These are phyloP conservation scores for Davidsoniella neocaledoniae DNA, from an alignment of 2,329 filamentous ascomycete species.

Conservation along the genomic window DNA sequence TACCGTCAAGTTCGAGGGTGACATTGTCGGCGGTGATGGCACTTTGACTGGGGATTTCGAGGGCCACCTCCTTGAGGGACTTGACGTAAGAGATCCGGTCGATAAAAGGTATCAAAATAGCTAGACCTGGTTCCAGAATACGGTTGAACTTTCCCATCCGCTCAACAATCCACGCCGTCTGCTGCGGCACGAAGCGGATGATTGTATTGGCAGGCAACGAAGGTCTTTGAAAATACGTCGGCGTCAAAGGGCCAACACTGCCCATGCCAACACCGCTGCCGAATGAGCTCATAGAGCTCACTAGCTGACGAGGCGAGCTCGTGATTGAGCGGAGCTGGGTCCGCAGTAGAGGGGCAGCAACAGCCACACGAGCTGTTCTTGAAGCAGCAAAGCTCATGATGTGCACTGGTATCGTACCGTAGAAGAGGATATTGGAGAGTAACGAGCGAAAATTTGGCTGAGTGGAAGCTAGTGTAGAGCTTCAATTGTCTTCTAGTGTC, in stretches of 20 bases:
- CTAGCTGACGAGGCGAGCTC: slow-evolving; percentile 19
- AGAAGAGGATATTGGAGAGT: too few relatives aligned
- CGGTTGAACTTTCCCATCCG: slow-evolving; percentile 96
- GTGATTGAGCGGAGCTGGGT: slow-evolving; percentile 11
- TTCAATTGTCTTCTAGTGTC: neutral
- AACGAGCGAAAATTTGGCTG: too few relatives aligned
- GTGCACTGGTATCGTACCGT: neutral
- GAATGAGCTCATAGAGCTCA: slow-evolving; percentile 19
- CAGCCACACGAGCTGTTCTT: slow-evolving; percentile 10
- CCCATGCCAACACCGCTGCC: slow-evolving; percentile 12
- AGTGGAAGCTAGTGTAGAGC: too few relatives aligned
- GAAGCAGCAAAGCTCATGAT: slow-evolving; percentile 8
- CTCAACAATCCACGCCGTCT: slow-evolving; percentile 98
- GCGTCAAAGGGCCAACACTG: slow-evolving; percentile 28
- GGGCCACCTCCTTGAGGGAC: slow-evolving; percentile 85
- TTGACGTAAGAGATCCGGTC: slow-evolving; percentile 97
- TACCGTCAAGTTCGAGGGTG: slow-evolving; percentile 86
- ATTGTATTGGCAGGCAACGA: slow-evolving; percentile 82
- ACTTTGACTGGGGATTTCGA: slow-evolving; percentile 94
- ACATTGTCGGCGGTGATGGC: slow-evolving; percentile 98
- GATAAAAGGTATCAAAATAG: slow-evolving; percentile 74
- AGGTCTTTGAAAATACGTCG: slow-evolving; percentile 65
- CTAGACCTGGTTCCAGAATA: slow-evolving; percentile 81
- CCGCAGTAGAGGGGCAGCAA: slow-evolving; percentile 3
- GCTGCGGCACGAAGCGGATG: slow-evolving; percentile 94